Base-by-base conservation (phyloP, 352 stramenopile species). In the Stramenopiles sp. region DNA sequence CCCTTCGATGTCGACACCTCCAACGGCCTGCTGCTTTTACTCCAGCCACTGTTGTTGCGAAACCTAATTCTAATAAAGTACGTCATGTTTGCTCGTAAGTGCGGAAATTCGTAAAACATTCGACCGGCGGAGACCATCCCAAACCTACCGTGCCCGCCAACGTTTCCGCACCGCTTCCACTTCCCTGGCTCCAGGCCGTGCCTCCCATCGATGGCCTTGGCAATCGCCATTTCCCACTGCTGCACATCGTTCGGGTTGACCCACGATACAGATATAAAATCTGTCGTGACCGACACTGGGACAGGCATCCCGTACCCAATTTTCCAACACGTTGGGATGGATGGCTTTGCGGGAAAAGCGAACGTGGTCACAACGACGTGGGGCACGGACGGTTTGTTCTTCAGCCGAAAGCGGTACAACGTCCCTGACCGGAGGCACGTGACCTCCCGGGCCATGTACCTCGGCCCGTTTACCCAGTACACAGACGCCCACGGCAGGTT, bases 71-170 rank as follows among this genome's bases (percentile, higher is more conserved):
- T 31, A 2, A 71, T 71, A 6, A 71, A 71, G 12, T 71, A 71
- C 2, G 53, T 71, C 12, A 35, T 31, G 12, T 71, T 6, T 2
- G 53, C 53, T 6, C 53, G 2, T 6, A 71, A 71, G 35, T 33
- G 31, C 6, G 53, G 53, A 71, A 71, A 71, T 6, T 71, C 53
- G 35, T 35, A 71, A 71, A 71, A 71, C 53, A 71, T 71, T 71
- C 53, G 2, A 2, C 53, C 53, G 4, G 53, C 2, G 4, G 33
- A 31, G 6, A 33, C 53, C 2, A 71, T 6, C 33, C 6, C 53
- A 6, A 35, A 33, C 35, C 12, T 2, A 6, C 53, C 53, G 35
- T 71, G 53, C 33, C 53, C 53, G 35, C 53, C 53, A 4, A 71
- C 53, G 35, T 71, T 71, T 35, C 53, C 53, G 35, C 53, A 71